These are phyloP conservation scores for Talaromyces borbonicus DNA, from an alignment of 495 filamentous ascomycete species.

Conservation along the genomic window DNA sequence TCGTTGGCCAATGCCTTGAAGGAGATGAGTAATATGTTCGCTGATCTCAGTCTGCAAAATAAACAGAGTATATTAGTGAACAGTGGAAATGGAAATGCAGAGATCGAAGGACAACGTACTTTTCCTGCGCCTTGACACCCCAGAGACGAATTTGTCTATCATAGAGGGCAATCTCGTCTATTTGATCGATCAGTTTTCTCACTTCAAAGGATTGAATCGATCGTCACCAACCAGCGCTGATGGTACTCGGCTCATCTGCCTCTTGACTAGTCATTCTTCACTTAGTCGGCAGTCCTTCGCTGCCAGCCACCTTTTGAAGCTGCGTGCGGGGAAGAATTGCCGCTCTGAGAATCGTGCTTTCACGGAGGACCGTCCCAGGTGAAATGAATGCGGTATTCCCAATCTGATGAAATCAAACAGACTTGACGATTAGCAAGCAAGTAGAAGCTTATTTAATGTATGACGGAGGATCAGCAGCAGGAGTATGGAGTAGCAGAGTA, in stretches of 20 bases:
- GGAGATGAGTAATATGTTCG: slow-evolving; percentile 82
- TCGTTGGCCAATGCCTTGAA: slow-evolving; percentile 89
- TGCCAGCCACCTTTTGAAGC: too few relatives aligned
- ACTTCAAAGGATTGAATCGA: not conserved
- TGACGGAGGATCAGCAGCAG: too few relatives aligned
- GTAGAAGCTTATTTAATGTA: too few relatives aligned
- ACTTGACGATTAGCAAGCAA: too few relatives aligned
- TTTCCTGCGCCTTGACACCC: slow-evolving; percentile 88
- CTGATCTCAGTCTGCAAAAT: slow-evolving; percentile 63
- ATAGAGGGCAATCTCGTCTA: slow-evolving; percentile 96
- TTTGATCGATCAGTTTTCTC: slow-evolving; percentile 1
- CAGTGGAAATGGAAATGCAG: not conserved
- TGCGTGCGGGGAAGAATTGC: too few relatives aligned
- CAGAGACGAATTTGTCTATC: slow-evolving; percentile 97
- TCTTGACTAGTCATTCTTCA: too few relatives aligned
- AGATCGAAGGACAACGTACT: slow-evolving; percentile 30
- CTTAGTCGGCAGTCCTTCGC: too few relatives aligned
- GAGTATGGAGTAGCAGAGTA: too few relatives aligned
- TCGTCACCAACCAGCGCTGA: slow-evolving; percentile 39
- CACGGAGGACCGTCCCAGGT: too few relatives aligned
- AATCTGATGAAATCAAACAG: too few relatives aligned
- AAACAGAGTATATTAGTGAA: not conserved
- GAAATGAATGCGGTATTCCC: too few relatives aligned
- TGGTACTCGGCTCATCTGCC: slow-evolving; percentile 29
- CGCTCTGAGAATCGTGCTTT: too few relatives aligned